Base-by-base conservation (phyloP, 331 rosid species). In the Telfairia occidentalis region DNA sequence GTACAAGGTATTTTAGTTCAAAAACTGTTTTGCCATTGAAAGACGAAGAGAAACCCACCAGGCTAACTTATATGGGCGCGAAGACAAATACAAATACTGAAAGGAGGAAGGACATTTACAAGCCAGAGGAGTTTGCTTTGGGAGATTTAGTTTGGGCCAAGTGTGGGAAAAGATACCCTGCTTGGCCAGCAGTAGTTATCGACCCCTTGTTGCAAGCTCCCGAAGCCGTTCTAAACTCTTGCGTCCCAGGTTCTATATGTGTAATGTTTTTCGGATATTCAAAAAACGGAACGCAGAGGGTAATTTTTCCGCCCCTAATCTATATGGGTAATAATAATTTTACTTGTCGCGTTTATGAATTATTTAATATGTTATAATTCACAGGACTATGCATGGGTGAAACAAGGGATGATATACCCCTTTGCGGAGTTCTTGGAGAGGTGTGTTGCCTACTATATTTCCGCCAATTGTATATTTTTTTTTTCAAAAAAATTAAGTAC, bases 371-470 rank as follows among this genome's bases (percentile, higher is more conserved):
- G 26, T 18, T 2, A 19, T 45, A 34, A 48, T 18, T 29, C 43
- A n/a, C 96, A 95, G 99, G 97, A 95, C 78, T 92, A 92, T 54
- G 96, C 96, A 21, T 95, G 99, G 99, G 97, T 87, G 83, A 95
- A 81, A 88, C 99, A 95, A 83, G 99, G 97, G 78, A 89, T 83
- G 96, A 78, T 95, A 40, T 92, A 82, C 75, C 99, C 99, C 11
- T 95, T 95, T 69, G 19, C 9, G 74, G 84, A 87, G 55, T 95
- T 88, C 86, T 75, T 90, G 82, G 92, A 85, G 77, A 92, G 97
- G 99, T 95, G 38, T 28, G 87, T 82, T 49, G 79, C 76, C 66
- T 35, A 57, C 28, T 46, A 57, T 46, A 57, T 52, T 75, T 37
- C n/a, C 21, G 43, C 65, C 48, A 19, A 12, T 49, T 78, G 76